Base-by-base conservation (phyloP, 306 rosid species). In the Cicer arietinum region DNA sequence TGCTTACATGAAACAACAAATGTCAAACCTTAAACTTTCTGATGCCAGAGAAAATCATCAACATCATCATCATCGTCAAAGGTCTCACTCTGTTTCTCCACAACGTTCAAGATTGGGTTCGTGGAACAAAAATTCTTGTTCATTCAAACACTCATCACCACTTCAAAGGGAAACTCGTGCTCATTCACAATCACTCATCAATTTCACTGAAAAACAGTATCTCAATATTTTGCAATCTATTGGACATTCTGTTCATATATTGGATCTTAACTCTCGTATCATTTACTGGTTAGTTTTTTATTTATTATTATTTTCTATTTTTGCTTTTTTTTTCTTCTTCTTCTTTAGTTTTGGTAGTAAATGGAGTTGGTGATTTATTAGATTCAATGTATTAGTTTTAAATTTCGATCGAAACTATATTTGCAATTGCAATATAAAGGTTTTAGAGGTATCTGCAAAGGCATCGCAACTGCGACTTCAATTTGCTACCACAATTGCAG, bases 51-150 rank as follows among this genome's bases (percentile, higher is more conserved):
- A 59, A 4, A 80, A 67, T 13, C 86, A 82, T 2, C 84, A 65
- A 14, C 76, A 77, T n/a, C 88, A 82, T n/a, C 88, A 82, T 14
- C 86, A 80, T 52, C 97, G 91, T 48, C 96, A 88, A 69, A 85
- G 99, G 85, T 87, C 99, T 22, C 98, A 92, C 80, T 95, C 99
- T 6, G 85, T 92, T 6, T 95, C 99, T 3, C 98, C 99, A 40
- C 97, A 92, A 77, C 96, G 99, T 66, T 88, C 92, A 0, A 81
- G 93, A 53, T 70, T 91, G 3, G 90, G 84, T 58, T 79, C 85
- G 1, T 90, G 85, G 92, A 87, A 85, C 72, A 87, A 61, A 79
- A 86, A 88, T 20, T 89, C 93, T 1, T 54, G 82, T 18, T 88
- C 99, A 8, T 86, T 92, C 51, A 87, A 89, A 70, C 95, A 94